A percentile compares a stretch with the other conserved stretches of the same genome.
Conservation (phyloP, 2,329 filamentous ascomycete species). For the Pseudogymnoascus sp. region DNA sequence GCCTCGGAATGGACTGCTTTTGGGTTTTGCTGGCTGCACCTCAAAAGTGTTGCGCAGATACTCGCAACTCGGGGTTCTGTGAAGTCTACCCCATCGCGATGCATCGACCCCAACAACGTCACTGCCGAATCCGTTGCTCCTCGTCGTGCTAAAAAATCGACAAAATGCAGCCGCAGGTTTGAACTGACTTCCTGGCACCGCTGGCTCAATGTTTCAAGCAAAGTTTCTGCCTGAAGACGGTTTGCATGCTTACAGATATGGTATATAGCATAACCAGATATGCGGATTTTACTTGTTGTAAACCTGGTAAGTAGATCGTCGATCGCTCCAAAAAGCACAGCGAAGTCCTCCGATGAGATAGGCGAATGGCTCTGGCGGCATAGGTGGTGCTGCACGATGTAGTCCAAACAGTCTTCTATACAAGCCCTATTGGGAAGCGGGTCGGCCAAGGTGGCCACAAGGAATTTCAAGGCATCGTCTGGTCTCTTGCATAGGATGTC, state of each 20-base stretch:
- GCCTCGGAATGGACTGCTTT: slow-evolving; percentile 40
- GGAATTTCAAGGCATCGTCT: slow-evolving; percentile 16
- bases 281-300: neutral
- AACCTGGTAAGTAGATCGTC: neutral
- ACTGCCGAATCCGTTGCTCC: slow-evolving; percentile 36
- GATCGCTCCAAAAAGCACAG: neutral
- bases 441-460: slow-evolving; percentile 17
- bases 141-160: slow-evolving; percentile 32
- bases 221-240: slow-evolving; percentile 5
- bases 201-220: slow-evolving; percentile 17
- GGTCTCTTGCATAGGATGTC: slow-evolving; percentile 15
- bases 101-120: slow-evolving; percentile 35
- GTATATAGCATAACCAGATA: neutral
- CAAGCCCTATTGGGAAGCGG: slow-evolving; percentile 17
- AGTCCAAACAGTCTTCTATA: slow-evolving; percentile 20
- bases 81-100: slow-evolving; percentile 33
- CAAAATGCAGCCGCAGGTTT: slow-evolving; percentile 23
- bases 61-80: slow-evolving; percentile 41
- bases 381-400: slow-evolving; percentile 17
- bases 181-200: slow-evolving; percentile 16
- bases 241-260: neutral
- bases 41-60: slow-evolving; percentile 41
- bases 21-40: slow-evolving; percentile 24
- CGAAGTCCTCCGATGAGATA: neutral
- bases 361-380: neutral